These are phyloP conservation scores for Eurotiales sp. DNA, from an alignment of 2,329 filamentous ascomycete genomes.

Conservation along the genomic window DNA sequence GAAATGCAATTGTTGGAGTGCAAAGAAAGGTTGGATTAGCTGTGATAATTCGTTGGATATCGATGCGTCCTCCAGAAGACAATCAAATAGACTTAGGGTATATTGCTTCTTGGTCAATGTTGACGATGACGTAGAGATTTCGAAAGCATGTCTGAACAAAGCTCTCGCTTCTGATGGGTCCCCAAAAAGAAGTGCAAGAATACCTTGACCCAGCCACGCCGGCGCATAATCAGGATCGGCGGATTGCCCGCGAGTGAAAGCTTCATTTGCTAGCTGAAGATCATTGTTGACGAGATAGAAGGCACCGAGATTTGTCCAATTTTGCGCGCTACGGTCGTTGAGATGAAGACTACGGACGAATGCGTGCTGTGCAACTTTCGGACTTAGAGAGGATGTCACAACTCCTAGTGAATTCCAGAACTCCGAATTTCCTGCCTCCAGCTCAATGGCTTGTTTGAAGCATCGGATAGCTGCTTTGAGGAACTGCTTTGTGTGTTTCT, in stretches of 20 bases:
- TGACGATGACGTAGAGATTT: slow-evolving; percentile 77
- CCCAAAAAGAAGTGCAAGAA: slow-evolving; percentile 74
- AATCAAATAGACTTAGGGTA: slow-evolving; percentile 75
- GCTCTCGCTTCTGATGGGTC: slow-evolving; percentile 73
- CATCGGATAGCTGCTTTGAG: slow-evolving; percentile 78
- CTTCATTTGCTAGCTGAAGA: slow-evolving; percentile 77
- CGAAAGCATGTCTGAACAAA: slow-evolving; percentile 90
- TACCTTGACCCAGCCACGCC: slow-evolving; percentile 90
- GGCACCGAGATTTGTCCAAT: slow-evolving; percentile 88
- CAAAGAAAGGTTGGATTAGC: slow-evolving; percentile 83
- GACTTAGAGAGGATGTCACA: slow-evolving; percentile 79
- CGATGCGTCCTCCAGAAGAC: slow-evolving; percentile 59
- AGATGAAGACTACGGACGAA: slow-evolving; percentile 90
- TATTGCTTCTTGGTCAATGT: slow-evolving; percentile 74
- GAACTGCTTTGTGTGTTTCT: slow-evolving; percentile 60
- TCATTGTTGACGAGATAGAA: slow-evolving; percentile 84
- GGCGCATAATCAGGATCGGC: slow-evolving; percentile 90
- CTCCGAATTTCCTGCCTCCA: slow-evolving; percentile 88
- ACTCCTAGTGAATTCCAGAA: slow-evolving; percentile 98
- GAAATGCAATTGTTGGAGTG: slow-evolving; percentile 72
- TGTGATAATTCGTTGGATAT: slow-evolving; percentile 52
- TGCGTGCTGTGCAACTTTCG: slow-evolving; percentile 85
- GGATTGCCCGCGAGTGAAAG: slow-evolving; percentile 87
- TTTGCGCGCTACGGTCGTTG: slow-evolving; percentile 78
- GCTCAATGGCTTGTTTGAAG: slow-evolving; percentile 93